Percentiles rank a stretch among this genome's conserved stretches.
phyloP scores from a whole-genome alignment of 768 basidiomycete species.

The Amylocystis lapponica region DNA sequence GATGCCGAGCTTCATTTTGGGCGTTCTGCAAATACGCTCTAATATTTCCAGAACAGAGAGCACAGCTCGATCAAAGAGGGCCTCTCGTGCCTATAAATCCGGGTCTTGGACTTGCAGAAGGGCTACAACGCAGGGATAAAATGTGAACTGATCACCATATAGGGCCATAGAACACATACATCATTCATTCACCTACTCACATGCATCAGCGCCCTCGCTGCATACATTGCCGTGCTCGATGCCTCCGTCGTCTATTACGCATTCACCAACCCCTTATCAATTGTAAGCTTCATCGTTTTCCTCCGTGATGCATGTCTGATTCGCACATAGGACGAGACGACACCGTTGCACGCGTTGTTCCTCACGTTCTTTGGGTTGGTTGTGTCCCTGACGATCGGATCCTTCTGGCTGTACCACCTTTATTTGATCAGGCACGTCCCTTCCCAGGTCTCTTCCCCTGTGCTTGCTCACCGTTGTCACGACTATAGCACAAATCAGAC shows the following conservation, averaged over 20 bases:
- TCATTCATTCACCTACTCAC: slow-evolving; percentile 77
- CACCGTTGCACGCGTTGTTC: slow-evolving; percentile 66
- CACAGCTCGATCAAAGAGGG: too few species aligned
- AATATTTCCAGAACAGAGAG: too few species aligned
- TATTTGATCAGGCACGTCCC: slow-evolving; percentile 65
- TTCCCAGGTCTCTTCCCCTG: slow-evolving; percentile 7
- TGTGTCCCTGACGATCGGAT: slow-evolving; percentile 63
- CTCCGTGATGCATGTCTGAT: not conserved
- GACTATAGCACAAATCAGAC: slow-evolving; percentile 74
- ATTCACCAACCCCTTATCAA: slow-evolving; percentile 53
- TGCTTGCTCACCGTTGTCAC: not conserved
- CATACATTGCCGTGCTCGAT: slow-evolving; percentile 54
- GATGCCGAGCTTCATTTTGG: too few species aligned
- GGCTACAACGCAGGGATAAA: too few species aligned
- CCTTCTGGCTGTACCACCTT: slow-evolving; percentile 70
- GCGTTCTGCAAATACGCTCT: too few species aligned
- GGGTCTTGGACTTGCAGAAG: too few species aligned
- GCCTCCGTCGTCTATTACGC: slow-evolving; percentile 55
- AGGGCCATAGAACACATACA: slow-evolving; percentile 83
- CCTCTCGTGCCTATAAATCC: too few species aligned
- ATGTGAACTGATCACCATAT: slow-evolving; percentile 4
- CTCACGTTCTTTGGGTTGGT: slow-evolving; percentile 54
- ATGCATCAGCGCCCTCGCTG: slow-evolving; percentile 54
- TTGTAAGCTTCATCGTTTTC: slow-evolving; percentile 39
- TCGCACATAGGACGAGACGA: slow-evolving; percentile 47